Evolutionary conservation across 768 basidiomycete species (phyloP), one percentile per base, ranked within the genome.

Genomic region (Postia placenta): DNA sequence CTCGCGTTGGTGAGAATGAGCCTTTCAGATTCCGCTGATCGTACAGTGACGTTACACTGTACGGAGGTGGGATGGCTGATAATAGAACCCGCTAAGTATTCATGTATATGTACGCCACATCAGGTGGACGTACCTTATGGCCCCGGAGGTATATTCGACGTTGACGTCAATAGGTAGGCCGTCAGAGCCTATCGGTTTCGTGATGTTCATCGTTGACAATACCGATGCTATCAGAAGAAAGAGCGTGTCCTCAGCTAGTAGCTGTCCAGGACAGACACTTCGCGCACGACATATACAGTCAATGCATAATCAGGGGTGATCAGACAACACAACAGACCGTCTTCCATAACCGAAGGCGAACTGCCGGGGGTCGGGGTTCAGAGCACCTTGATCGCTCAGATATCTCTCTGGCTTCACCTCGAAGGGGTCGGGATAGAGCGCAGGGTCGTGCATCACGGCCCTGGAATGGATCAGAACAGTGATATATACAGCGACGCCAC

Each of bases 341-440:
- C 47, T 27, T 25, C 40, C 47, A 26, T 41, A 48, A 9, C 47
- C 47, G 19, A 48, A 48, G 2, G 47, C 23, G 27, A 41, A 42
- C 4, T 6, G 9, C 17, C 40, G 38, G 5, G 47, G 47, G 20
- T 48, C 40, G 2, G 47, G 47, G 28, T 48, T 48, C 4, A 41
- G 39, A 20, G 4, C 7, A 12, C 28, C 35, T 11, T 47, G 23
- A 3, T n/a, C 20, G 2, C 19, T 28, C 2, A 74, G 54, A 40
- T 68, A 77, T 11, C 75, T 64, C 17, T 69, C 67, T 11, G 75
- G 77, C 1, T 56, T 53, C 55, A 74, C 79, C 11, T 56, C 54
- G 5, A 67, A 56, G 3, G 77, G 73, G 36, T 74, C 55, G 1
- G 63, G 52, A 47, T 73, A 79, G 4, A 64, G 58, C 17, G 57